Evolutionary conservation across 2,329 filamentous ascomycete species (phyloP).

Genomic region (Ascochyta rabiei): DNA sequence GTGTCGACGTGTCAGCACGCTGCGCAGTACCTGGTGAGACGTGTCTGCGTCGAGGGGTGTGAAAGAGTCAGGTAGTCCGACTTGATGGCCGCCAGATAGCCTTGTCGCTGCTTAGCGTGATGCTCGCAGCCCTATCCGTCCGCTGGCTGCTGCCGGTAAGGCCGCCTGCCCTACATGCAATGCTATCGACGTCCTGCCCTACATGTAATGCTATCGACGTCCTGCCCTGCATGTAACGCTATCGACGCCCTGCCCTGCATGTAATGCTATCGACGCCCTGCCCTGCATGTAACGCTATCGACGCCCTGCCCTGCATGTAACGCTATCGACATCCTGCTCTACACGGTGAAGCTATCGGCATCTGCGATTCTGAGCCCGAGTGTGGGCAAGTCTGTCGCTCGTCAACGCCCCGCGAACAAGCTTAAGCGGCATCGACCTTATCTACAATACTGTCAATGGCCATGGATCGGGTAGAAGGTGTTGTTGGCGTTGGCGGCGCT

Average conservation of each 20-base stretch:
- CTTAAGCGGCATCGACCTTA: constrained; percentile 44
- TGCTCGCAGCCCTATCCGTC: background rate
- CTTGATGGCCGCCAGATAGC: background rate
- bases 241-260: too few relatives aligned
- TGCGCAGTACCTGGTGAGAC: too few relatives aligned
- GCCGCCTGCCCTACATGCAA: too few relatives aligned
- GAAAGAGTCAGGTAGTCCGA: background rate
- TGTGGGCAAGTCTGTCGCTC: background rate
- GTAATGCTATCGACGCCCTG: too few relatives aligned
- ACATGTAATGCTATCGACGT: background rate
- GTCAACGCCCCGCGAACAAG: background rate
- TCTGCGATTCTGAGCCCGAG: background rate
- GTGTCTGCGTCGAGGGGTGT: background rate
- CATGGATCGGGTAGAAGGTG: constrained; percentile 47
- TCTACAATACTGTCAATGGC: constrained; percentile 50
- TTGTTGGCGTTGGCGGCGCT: constrained; percentile 46
- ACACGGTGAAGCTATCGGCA: background rate
- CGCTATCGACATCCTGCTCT: background rate
- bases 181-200: too few relatives aligned
- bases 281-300: too few relatives aligned
- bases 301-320: too few relatives aligned
- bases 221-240: too few relatives aligned
- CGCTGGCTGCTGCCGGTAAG: background rate
- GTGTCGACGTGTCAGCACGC: background rate
- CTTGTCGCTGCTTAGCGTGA: background rate